Percentiles rank a stretch among this genome's conserved stretches.
Conservation (phyloP, 257 asterid genomes). For the Solanum lignicaule region DNA sequence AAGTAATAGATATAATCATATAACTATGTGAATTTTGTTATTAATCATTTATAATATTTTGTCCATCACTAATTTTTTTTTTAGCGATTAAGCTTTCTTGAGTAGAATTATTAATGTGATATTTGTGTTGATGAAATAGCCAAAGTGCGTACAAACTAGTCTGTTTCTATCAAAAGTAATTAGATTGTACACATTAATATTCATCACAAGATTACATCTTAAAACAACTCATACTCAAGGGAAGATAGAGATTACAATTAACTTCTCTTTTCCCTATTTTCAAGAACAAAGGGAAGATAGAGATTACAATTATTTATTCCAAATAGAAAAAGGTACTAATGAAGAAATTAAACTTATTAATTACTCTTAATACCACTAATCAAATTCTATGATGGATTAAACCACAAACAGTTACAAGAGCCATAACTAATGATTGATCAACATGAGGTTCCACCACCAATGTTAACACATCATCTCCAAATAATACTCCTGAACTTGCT, state of each 20-base stretch:
- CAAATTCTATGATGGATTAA: conserved; percentile 37
- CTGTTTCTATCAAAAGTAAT: neutral
- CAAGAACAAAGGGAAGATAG: neutral
- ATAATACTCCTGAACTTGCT: conserved; percentile 27
- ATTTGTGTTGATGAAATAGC: no score
- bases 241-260: no score
- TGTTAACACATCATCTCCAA: conserved; percentile 53
- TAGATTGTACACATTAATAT: neutral
- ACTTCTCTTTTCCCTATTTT: neutral
- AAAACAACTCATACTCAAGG: no score
- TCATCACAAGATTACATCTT: neutral
- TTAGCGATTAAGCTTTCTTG: no score
- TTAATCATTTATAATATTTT: no score
- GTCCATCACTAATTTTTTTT: no score
- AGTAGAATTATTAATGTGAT: no score
- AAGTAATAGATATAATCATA: no score
- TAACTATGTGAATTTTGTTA: no score
- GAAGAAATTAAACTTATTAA: neutral
- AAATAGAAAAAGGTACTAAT: no score
- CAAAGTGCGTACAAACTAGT: no score
- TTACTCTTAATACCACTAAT: neutral
- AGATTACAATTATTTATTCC: neutral
- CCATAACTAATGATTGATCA: conserved; percentile 48
- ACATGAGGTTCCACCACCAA: conserved; percentile 43
- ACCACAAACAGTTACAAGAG: conserved; percentile 45